A percentile compares a stretch with the other conserved stretches of the same genome.
These are phyloP conservation scores for Rosa hybrid DNA, from an alignment of 331 rosid genomes.

Conservation along the genomic window DNA sequence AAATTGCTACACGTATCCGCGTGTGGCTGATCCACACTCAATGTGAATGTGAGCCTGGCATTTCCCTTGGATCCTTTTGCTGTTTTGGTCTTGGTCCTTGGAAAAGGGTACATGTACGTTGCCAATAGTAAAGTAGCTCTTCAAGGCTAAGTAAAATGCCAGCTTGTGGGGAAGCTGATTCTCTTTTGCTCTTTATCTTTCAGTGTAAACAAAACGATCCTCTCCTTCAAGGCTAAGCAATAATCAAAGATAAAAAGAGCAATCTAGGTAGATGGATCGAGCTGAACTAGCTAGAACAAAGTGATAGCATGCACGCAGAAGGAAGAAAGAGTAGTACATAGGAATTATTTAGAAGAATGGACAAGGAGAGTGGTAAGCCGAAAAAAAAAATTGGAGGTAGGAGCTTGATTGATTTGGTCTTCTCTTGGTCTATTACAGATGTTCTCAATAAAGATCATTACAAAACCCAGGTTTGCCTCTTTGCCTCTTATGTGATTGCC, in stretches of 20 bases:
- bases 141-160: background rate
- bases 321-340: background rate
- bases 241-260: background rate
- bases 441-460: constrained; percentile 33
- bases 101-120: background rate
- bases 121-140: background rate
- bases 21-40: too few species aligned
- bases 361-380: constrained; percentile 11
- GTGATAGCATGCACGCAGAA: background rate
- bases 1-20: too few species aligned
- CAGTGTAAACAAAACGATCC: background rate
- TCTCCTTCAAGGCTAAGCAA: background rate
- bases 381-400: constrained; percentile 11
- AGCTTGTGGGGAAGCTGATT: background rate
- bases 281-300: background rate
- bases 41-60: too few species aligned
- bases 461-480: constrained; percentile 7
- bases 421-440: constrained; percentile 53
- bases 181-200: background rate
- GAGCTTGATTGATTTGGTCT: constrained; percentile 35
- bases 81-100: background rate
- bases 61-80: background rate
- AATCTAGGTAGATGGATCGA: background rate
- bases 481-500: background rate
- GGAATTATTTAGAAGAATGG: background rate